These are phyloP conservation scores for Wickerhamomyces rabaulensis DNA, from an alignment of 805 yeast genomes.

Conservation along the genomic window DNA sequence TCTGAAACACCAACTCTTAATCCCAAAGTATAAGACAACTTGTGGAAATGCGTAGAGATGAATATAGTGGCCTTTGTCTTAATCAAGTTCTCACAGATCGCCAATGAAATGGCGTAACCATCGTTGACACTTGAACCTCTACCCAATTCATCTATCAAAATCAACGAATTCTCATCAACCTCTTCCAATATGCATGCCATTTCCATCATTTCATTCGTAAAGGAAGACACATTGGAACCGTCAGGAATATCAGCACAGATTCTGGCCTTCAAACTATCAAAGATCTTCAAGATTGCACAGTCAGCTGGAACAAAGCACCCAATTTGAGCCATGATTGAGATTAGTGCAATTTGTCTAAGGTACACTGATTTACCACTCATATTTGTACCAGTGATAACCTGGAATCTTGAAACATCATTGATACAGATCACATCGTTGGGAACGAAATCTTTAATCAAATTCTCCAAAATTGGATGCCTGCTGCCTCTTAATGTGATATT, in stretches of 20 bases:
- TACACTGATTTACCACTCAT: slow-evolving; percentile 63
- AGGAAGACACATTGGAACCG: slow-evolving; percentile 32
- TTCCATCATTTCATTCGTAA: slow-evolving; percentile 43
- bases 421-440: slow-evolving; percentile 35
- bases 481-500: slow-evolving; percentile 24
- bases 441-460: slow-evolving; percentile 23
- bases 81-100: slow-evolving; percentile 35
- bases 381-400: slow-evolving; percentile 53
- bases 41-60: slow-evolving; percentile 41
- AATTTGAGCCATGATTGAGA: slow-evolving; percentile 50
- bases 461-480: slow-evolving; percentile 40
- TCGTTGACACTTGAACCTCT: slow-evolving; percentile 47
- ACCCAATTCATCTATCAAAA: slow-evolving; percentile 53
- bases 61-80: slow-evolving; percentile 27
- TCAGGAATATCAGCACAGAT: slow-evolving; percentile 29
- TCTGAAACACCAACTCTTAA: slow-evolving; percentile 31
- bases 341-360: slow-evolving; percentile 44
- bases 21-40: slow-evolving; percentile 32
- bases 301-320: slow-evolving; percentile 49
- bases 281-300: slow-evolving; percentile 37
- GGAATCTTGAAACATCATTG: slow-evolving; percentile 33
- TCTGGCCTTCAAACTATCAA: slow-evolving; percentile 32
- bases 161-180: slow-evolving; percentile 26
- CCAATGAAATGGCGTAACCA: slow-evolving; percentile 47
- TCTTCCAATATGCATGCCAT: slow-evolving; percentile 39